A percentile compares a stretch with the other conserved stretches of the same genome.
Evolutionary conservation across 352 stramenopile species (phyloP).

Genomic region (Phytopythium mirpurense): DNA sequence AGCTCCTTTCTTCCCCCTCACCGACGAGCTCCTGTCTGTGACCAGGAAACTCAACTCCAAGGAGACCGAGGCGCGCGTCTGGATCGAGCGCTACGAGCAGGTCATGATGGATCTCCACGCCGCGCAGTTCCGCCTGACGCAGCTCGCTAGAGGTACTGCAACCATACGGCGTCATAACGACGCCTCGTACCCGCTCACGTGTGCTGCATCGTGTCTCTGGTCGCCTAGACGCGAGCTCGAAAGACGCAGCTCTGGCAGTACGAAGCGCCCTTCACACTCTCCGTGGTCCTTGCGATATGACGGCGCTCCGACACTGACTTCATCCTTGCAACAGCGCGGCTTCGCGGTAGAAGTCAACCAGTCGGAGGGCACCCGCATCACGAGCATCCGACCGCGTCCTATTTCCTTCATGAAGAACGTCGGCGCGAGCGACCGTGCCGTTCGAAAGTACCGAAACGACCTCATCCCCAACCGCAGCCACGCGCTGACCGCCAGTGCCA

Average conservation of each 20-base stretch:
- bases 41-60: slow-evolving; percentile 40
- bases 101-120: slow-evolving; percentile 82
- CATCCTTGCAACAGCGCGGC: too few species aligned
- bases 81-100: slow-evolving; percentile 80
- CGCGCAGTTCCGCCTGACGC: slow-evolving; percentile 62
- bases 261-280: neutral
- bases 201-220: neutral
- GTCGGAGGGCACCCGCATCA: slow-evolving; percentile 14
- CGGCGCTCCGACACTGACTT: neutral
- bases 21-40: neutral
- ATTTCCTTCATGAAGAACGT: slow-evolving; percentile 45
- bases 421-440: slow-evolving; percentile 46
- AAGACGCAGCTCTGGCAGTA: slow-evolving; percentile 59
- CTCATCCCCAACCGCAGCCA: slow-evolving; percentile 59
- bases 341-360: slow-evolving; percentile 43
- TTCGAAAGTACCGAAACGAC: slow-evolving; percentile 64
- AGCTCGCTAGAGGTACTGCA: slow-evolving; percentile 47
- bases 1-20: too few species aligned
- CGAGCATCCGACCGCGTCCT: slow-evolving; percentile 28
- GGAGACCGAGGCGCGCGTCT: slow-evolving; percentile 52
- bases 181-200: too few species aligned
- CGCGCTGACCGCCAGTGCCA: slow-evolving; percentile 31
- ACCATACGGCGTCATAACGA: too few species aligned
- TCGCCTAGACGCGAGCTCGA: slow-evolving; percentile 49
- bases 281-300: neutral